Evolutionary conservation across 768 basidiomycete genomes (phyloP).

Genomic region (Hericium erinaceus): DNA sequence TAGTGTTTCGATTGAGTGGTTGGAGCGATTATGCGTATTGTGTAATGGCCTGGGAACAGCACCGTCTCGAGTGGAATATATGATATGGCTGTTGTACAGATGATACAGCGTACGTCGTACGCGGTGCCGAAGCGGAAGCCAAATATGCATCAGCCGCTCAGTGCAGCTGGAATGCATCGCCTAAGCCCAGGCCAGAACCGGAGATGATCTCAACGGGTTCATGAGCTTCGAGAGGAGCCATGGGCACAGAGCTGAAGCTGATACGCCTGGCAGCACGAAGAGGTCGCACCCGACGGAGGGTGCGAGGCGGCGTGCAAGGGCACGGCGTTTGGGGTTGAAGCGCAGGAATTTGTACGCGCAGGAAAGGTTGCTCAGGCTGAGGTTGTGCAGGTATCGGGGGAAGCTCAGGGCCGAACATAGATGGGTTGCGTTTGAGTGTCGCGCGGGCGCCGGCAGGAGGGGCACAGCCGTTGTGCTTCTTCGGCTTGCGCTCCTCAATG

Average conservation of each 20-base stretch:
- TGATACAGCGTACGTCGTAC: neutral
- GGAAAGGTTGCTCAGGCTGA: constrained; percentile 1
- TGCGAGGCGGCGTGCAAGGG: constrained; percentile 59
- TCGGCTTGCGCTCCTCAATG: neutral
- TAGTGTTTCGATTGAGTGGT: neutral
- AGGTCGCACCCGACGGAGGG: constrained; percentile 17
- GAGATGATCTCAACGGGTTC: constrained; percentile 15
- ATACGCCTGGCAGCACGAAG: constrained; percentile 13
- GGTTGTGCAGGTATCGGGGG: constrained; percentile 4
- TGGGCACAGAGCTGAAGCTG: constrained; percentile 11
- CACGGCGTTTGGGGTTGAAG: constrained; percentile 51
- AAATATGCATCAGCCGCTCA: constrained; percentile 20
- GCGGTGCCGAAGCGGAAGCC: neutral
- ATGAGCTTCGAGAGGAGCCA: neutral
- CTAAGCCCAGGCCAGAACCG: constrained; percentile 23
- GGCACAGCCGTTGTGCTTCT: neutral
- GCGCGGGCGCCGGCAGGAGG: constrained; percentile 4
- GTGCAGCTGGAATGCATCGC: constrained; percentile 63
- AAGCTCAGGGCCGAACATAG: constrained; percentile 12
- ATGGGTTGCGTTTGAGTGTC: constrained; percentile 10
- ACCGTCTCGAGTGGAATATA: neutral
- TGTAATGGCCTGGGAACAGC: neutral
- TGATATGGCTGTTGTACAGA: neutral
- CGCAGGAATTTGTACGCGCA: constrained; percentile 22
- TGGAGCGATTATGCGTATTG: neutral